phyloP scores from a whole-genome alignment of 306 rosid species.

The Clitoria ternatea region DNA sequence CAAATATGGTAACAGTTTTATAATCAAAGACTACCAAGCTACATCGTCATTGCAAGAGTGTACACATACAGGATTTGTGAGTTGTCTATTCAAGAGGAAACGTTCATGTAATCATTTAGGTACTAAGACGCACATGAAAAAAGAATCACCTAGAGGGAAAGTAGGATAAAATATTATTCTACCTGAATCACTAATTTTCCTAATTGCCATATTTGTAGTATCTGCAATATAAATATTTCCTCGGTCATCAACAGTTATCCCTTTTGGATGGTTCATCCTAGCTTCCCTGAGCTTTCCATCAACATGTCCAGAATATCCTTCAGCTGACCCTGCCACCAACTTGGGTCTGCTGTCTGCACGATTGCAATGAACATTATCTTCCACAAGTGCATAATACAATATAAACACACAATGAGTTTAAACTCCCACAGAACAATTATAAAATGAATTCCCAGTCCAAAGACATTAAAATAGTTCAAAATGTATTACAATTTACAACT shows the following conservation, averaged over 20 bases:
- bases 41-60: background rate
- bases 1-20: background rate
- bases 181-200: constrained; percentile 93
- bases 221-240: constrained; percentile 92
- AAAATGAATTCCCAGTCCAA: background rate
- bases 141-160: background rate
- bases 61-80: background rate
- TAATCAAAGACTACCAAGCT: background rate
- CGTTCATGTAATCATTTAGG: background rate
- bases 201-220: constrained; percentile 80
- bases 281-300: constrained; percentile 87
- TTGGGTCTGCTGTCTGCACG: constrained; percentile 83
- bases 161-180: background rate
- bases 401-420: background rate
- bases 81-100: background rate
- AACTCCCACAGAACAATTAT: background rate
- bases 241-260: constrained; percentile 82
- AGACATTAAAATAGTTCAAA: background rate
- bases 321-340: constrained; percentile 80
- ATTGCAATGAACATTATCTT: constrained; percentile 22
- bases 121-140: background rate
- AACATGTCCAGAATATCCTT: constrained; percentile 82
- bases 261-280: constrained; percentile 85
- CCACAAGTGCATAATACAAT: constrained; percentile 4
- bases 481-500: constrained; percentile 9